Conservation (phyloP, 441 rosid genomes). For the Croton setiger region DNA sequence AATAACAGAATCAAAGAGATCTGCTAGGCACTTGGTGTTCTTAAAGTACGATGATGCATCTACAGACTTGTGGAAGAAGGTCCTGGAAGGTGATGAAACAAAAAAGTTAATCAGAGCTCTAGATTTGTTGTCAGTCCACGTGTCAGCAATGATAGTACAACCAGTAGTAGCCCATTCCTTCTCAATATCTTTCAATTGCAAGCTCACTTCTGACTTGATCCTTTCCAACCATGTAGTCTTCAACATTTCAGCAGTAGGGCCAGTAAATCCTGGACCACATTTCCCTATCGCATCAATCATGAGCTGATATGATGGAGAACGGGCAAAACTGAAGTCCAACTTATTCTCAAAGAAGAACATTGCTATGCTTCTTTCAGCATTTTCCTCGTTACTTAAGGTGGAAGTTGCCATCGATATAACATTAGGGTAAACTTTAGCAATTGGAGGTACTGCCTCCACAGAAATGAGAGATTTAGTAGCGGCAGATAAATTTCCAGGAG, state of each 20-base stretch:
- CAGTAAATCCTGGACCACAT: conserved; percentile 49
- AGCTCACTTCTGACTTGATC: conserved; percentile 57
- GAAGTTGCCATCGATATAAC: conserved; percentile 27
- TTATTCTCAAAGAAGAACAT: conserved; percentile 80
- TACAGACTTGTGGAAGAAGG: conserved; percentile 72
- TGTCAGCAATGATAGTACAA: conserved; percentile 69
- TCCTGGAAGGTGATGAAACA: conserved; percentile 78
- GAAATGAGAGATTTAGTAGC: conserved; percentile 30
- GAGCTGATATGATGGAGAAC: conserved; percentile 63
- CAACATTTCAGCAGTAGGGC: conserved; percentile 53
- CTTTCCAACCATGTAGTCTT: conserved; percentile 59
- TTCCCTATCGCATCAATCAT: conserved; percentile 75
- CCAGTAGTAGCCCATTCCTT: conserved; percentile 86
- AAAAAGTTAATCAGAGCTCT: conserved; percentile 78
- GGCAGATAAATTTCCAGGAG: conserved; percentile 36
- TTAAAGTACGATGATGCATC: conserved; percentile 78
- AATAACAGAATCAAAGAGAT: conserved; percentile 72
- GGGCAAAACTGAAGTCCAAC: conserved; percentile 60
- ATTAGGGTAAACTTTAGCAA: conserved; percentile 43
- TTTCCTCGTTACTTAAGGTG: conserved; percentile 46
- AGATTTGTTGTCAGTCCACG: conserved; percentile 84
- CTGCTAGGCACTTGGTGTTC: conserved; percentile 67
- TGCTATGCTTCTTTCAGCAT: conserved; percentile 69
- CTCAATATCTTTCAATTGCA: conserved; percentile 53
- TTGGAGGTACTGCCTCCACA: conserved; percentile 34